A percentile compares a stretch with the other conserved stretches of the same genome.
Conservation (phyloP, 805 yeast genomes). For the Saccharomycopsis sp. region DNA sequence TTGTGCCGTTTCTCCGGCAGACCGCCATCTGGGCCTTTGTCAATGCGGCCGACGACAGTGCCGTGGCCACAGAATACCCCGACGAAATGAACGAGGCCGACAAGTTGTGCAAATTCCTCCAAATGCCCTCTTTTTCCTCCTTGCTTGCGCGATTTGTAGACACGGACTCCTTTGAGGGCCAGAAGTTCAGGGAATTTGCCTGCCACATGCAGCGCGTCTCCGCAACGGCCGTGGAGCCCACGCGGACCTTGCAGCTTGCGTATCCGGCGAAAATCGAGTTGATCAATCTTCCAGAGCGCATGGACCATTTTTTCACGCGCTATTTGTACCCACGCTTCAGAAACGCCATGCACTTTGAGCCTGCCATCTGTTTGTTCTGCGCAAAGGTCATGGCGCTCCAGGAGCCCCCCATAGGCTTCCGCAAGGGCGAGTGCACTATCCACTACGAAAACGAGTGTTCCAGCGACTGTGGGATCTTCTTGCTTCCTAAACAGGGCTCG, state of each 20-base stretch:
- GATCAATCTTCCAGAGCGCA: constrained; percentile 55
- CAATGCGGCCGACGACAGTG: constrained; percentile 39
- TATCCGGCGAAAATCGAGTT: constrained; percentile 64
- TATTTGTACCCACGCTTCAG: constrained; percentile 41
- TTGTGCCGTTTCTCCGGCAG: constrained; percentile 61
- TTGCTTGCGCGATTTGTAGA: constrained; percentile 19
- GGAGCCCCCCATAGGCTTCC: constrained; percentile 44
- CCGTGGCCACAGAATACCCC: constrained; percentile 5
- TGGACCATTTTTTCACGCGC: constrained; percentile 63
- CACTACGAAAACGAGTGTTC: constrained; percentile 61
- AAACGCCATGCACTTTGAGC: constrained; percentile 45
- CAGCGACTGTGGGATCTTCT: constrained; percentile 62
- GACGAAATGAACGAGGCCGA: constrained; percentile 43
- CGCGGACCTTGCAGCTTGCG: constrained; percentile 31
- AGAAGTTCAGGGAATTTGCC: constrained; percentile 21
- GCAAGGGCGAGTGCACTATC: constrained; percentile 70
- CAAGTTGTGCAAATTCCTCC: constrained; percentile 43
- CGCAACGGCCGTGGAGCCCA: constrained; percentile 6
- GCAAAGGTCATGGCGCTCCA: constrained; percentile 66
- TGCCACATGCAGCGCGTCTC: constrained; percentile 6
- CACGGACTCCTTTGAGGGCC: constrained; percentile 25
- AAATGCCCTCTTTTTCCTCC: constrained; percentile 35
- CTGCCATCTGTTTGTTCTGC: constrained; percentile 84
- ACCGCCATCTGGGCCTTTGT: constrained; percentile 50
- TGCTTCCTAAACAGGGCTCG: constrained; percentile 63